A percentile compares a stretch with the other conserved stretches of the same genome.
Conservation (phyloP, 108 stramenopile genomes). For the Aurantiochytrium sp. region DNA sequence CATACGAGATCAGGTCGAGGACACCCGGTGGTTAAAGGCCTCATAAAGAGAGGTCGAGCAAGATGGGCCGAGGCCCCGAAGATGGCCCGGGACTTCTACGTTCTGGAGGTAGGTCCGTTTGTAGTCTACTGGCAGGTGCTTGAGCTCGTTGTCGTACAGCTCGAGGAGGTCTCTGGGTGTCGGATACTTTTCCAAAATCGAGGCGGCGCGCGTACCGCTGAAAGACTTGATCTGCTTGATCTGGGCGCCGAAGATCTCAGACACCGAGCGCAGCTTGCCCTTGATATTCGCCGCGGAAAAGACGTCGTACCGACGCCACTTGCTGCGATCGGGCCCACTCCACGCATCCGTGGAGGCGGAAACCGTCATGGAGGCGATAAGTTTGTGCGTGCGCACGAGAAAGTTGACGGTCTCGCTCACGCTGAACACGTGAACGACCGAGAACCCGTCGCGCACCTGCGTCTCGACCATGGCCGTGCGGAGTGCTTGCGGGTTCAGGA, state of each 20-base stretch:
- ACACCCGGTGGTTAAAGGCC: slow-evolving; percentile 60
- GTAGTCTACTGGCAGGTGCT: not conserved
- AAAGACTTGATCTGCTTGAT: not conserved
- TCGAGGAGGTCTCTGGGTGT: not conserved
- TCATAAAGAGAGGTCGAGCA: too few species aligned
- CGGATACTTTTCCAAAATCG: not conserved
- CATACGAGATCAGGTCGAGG: too few species aligned
- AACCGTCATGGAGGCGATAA: not conserved
- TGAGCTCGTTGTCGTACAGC: not conserved
- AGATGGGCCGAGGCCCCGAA: too few species aligned
- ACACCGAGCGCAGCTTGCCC: not conserved
- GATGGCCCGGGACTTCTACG: slow-evolving; percentile 10
- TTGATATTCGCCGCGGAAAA: not conserved
- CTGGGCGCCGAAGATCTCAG: not conserved
- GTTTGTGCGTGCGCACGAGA: not conserved
- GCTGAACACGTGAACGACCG: not conserved
- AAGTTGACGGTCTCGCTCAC: not conserved
- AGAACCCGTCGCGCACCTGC: not conserved
- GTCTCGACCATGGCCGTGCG: not conserved
- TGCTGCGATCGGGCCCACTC: not conserved
- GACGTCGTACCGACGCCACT: not conserved
- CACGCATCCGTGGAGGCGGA: not conserved
- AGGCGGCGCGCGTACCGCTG: not conserved
- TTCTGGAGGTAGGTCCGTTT: slow-evolving; percentile 60
- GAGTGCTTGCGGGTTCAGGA: not conserved